Conservation (phyloP, 2,329 filamentous ascomycete genomes). For the Didymosphaeria variabile region DNA sequence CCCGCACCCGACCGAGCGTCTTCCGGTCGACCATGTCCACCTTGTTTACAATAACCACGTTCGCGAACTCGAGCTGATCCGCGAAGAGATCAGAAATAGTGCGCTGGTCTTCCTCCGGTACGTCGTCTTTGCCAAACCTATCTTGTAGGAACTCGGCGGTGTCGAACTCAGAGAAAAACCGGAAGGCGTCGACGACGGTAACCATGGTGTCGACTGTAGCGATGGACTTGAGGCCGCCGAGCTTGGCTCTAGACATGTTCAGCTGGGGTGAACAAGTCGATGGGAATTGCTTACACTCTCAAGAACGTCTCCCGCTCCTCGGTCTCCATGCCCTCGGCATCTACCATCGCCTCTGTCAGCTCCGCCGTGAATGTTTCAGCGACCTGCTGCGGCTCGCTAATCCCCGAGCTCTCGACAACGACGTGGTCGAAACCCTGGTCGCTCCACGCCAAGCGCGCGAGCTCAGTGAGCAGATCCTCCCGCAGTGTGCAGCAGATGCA, state of each 20-base stretch:
- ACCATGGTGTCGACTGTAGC: slow-evolving; percentile 75
- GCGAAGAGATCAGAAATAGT: slow-evolving; percentile 80
- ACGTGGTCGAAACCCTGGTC: slow-evolving; percentile 74
- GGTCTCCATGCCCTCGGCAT: slow-evolving; percentile 51
- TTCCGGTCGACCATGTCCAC: slow-evolving; percentile 66
- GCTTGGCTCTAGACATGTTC: slow-evolving; percentile 30
- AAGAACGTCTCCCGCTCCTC: slow-evolving; percentile 57
- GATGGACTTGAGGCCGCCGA: slow-evolving; percentile 71
- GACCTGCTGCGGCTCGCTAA: slow-evolving; percentile 77
- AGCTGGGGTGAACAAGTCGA: background rate
- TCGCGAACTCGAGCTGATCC: slow-evolving; percentile 80
- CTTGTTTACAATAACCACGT: slow-evolving; percentile 77
- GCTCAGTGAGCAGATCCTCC: slow-evolving; percentile 74
- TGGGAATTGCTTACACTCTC: slow-evolving; percentile 53
- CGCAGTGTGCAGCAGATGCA: slow-evolving; percentile 81
- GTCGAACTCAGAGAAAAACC: slow-evolving; percentile 75
- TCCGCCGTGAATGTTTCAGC: slow-evolving; percentile 74
- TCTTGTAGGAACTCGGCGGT: slow-evolving; percentile 73
- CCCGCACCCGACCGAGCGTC: slow-evolving; percentile 59
- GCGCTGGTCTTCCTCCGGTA: slow-evolving; percentile 71
- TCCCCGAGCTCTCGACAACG: slow-evolving; percentile 75
- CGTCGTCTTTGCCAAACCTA: slow-evolving; percentile 65
- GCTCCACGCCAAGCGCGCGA: slow-evolving; percentile 69
- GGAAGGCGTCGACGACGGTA: slow-evolving; percentile 77
- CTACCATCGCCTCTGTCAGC: slow-evolving; percentile 56